Evolutionary conservation across 495 filamentous ascomycete species (phyloP), one percentile per base, ranked within the genome.

Genomic region (Delitschia confertaspora): DNA sequence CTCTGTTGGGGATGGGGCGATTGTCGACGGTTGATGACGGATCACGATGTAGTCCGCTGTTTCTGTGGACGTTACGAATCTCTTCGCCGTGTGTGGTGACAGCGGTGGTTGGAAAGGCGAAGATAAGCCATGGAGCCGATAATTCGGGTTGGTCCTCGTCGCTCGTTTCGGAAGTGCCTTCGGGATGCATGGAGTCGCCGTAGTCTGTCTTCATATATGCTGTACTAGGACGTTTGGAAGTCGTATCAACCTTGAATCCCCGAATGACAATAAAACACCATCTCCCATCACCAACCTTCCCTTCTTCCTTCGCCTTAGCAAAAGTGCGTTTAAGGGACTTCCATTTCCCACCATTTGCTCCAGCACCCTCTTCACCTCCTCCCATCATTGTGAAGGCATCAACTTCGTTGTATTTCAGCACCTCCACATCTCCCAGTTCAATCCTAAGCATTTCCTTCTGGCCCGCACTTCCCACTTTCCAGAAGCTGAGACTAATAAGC

Each of bases 401-500:
- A 17, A 50, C 47, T 20, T 43, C 47, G 13, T 20, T 31, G 22
- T 33, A 38, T 6, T 11, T 8, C 2, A 50, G 14, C 8, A 7
- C 6, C 23, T 19, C 14, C 6, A 50, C 39, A 23, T 50, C 39
- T 7, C 31, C 39, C 6, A 33, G 30, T 7, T 21, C 32, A 25
- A 50, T 17, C 10, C 17, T 14, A 7, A 19, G 16, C 1, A 50
- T 16, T 20, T 50, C 47, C 3, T 21, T 17, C 8, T 34, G 47
- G 13, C 39, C 13, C 17, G 37, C 31, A 10, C 10, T 30, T 4
- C 32, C 25, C 1, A 33, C 44, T 10, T 23, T 18, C 38, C 39
- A 50, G 39, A 50, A 50, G 16, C 38, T 44, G 21, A 42, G 10
- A n/a, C 27, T 25, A 8, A 44, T 11, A 11, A 50, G 16, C 11